Conservation (phyloP, 1,284 basidiomycete species). For the Wolfiporia cocos region DNA sequence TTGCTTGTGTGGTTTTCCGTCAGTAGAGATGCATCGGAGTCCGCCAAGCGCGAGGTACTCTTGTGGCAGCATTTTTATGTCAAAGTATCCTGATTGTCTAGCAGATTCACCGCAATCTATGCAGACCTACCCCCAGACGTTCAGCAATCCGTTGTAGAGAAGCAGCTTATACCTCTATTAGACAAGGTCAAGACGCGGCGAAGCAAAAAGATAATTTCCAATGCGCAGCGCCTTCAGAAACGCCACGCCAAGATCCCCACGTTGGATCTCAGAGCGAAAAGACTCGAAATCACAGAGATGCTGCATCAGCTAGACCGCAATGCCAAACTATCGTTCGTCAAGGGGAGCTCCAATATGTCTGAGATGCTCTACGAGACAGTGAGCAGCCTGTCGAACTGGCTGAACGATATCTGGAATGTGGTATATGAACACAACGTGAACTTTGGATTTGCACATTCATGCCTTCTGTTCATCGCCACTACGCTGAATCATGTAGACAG, state of each 20-base stretch:
- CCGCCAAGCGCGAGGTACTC: conserved; percentile 12
- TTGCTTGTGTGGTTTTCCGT: no score
- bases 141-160: conserved; percentile 20
- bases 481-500: conserved; percentile 38
- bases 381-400: conserved; percentile 47
- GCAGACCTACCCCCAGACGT: conserved; percentile 23
- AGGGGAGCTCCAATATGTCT: conserved; percentile 42
- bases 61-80: no score
- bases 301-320: conserved; percentile 46
- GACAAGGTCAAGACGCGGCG: conserved; percentile 15
- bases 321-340: conserved; percentile 42
- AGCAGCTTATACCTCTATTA: conserved; percentile 25
- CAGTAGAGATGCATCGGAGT: conserved; percentile 7
- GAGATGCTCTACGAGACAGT: conserved; percentile 50
- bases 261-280: conserved; percentile 46
- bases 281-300: conserved; percentile 42
- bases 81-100: no score
- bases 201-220: conserved; percentile 13
- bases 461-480: conserved; percentile 44
- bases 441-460: conserved; percentile 46
- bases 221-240: conserved; percentile 27
- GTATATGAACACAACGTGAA: conserved; percentile 50
- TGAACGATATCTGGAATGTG: conserved; percentile 53
- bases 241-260: conserved; percentile 36
- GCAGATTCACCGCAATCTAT: conserved; percentile 22